These are phyloP conservation scores for Aureobasidium namibiae DNA, from an alignment of 2,329 filamentous ascomycete species.

Conservation along the genomic window DNA sequence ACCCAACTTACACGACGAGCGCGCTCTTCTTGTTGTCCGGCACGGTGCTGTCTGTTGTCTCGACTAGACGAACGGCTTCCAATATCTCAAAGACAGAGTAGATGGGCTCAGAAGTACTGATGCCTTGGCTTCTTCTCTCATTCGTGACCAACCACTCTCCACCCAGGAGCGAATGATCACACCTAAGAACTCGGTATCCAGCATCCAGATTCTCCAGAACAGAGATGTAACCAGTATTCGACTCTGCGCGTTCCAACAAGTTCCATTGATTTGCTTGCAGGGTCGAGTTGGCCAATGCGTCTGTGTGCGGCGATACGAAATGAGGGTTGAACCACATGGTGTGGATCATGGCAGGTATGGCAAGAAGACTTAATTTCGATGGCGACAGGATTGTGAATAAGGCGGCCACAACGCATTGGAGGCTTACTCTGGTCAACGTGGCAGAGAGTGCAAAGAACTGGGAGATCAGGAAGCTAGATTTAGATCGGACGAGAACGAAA, in stretches of 20 bases:
- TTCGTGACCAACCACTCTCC: conserved; percentile 72
- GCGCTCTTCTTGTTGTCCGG: conserved; percentile 65
- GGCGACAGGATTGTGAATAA: conserved; percentile 60
- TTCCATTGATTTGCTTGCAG: conserved; percentile 61
- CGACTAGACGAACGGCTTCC: conserved; percentile 77
- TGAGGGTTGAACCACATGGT: conserved; percentile 68
- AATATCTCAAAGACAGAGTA: conserved; percentile 96
- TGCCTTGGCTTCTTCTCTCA: conserved; percentile 29
- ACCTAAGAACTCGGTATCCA: conserved; percentile 75
- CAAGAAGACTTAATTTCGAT: conserved; percentile 58
- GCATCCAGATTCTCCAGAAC: conserved; percentile 67
- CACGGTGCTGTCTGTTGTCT: conserved; percentile 38
- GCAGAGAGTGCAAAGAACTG: conserved; percentile 30
- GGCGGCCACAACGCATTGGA: conserved; percentile 60
- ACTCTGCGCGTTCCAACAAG: conserved; percentile 74
- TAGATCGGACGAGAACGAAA: conserved; percentile 32
- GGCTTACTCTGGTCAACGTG: conserved; percentile 60
- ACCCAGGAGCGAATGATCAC: conserved; percentile 87
- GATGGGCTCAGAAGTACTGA: conserved; percentile 68
- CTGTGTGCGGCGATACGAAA: conserved; percentile 53
- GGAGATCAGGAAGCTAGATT: neutral
- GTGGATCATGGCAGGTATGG: conserved; percentile 65
- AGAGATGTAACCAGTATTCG: conserved; percentile 83
- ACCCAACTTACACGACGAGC: conserved; percentile 66
- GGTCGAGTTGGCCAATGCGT: conserved; percentile 54